A percentile compares a stretch with the other conserved stretches of the same genome.
phyloP scores from a whole-genome alignment of 768 basidiomycete species.

The Mycena rosella region DNA sequence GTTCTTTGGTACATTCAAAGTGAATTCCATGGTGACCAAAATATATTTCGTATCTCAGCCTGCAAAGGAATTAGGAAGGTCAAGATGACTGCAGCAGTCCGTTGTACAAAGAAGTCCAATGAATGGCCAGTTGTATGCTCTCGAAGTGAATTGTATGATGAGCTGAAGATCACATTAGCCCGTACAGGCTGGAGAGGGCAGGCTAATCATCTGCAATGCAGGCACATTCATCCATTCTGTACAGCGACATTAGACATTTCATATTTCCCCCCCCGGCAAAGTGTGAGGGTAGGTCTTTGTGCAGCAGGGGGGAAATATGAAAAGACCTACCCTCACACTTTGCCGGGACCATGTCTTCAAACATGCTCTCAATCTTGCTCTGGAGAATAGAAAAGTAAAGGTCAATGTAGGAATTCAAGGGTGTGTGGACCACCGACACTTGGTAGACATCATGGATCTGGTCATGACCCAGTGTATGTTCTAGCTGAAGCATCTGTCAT shows the following conservation, averaged over 20 bases:
- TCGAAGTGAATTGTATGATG: no score
- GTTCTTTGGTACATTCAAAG: slow-evolving; percentile 6
- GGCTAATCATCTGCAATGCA: slow-evolving; percentile 29
- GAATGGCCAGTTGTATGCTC: slow-evolving; percentile 8
- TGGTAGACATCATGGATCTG: slow-evolving; percentile 48
- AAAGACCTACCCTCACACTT: slow-evolving; percentile 41
- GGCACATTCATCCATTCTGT: slow-evolving; percentile 29
- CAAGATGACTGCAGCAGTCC: neutral
- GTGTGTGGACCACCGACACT: slow-evolving; percentile 45
- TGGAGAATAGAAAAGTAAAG: slow-evolving; percentile 53
- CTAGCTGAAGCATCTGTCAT: slow-evolving; percentile 48
- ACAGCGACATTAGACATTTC: neutral
- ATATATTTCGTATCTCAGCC: slow-evolving; percentile 33
- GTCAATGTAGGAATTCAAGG: slow-evolving; percentile 54
- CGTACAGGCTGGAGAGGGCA: slow-evolving; percentile 9
- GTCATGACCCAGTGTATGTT: slow-evolving; percentile 53
- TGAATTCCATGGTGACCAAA: slow-evolving; percentile 15
- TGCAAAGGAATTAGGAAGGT: no score
- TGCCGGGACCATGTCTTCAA: slow-evolving; percentile 52
- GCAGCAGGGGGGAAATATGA: no score
- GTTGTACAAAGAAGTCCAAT: slow-evolving; percentile 18
- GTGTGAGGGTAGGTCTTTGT: no score
- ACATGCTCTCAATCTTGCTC: slow-evolving; percentile 58
- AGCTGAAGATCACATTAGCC: slow-evolving; percentile 3
- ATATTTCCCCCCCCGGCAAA: no score